Conservation (phyloP, 805 yeast genomes). For the Schwanniomyces pseudopolymorphus region DNA sequence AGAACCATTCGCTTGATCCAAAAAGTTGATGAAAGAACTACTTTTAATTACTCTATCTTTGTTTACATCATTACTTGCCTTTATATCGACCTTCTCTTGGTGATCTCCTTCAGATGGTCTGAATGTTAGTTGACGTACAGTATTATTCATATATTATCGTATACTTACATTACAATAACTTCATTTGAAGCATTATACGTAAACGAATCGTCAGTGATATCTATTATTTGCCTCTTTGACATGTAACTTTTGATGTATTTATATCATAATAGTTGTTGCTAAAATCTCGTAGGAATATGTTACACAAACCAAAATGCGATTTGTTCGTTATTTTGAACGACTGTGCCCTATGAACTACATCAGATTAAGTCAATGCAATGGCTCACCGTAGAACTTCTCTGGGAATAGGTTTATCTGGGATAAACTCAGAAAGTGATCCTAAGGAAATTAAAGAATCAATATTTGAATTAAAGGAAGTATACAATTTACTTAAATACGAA, state of each 20-base stretch:
- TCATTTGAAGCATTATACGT: constrained; percentile 6
- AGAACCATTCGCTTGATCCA: neutral
- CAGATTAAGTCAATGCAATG: constrained; percentile 4
- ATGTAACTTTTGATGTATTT: constrained; percentile 1
- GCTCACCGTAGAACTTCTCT: constrained; percentile 21
- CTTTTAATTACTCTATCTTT: neutral
- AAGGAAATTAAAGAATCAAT: constrained; percentile 24
- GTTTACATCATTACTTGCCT: neutral
- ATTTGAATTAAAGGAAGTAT: constrained; percentile 33
- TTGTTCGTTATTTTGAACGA: neutral
- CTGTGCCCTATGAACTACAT: neutral
- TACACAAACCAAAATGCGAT: constrained; percentile 1
- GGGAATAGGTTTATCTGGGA: constrained; percentile 22
- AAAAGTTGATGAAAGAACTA: neutral
- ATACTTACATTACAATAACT: constrained; percentile 22
- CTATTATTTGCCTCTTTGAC: constrained; percentile 11
- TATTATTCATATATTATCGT: neutral
- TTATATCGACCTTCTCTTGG: neutral
- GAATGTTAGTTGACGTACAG: neutral
- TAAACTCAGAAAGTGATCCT: constrained; percentile 15
- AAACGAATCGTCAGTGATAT: constrained; percentile 9
- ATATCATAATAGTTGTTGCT: neutral
- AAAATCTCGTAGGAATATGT: neutral
- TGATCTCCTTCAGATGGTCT: neutral
- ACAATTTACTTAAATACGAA: constrained; percentile 39